Conservation (phyloP, 2,329 filamentous ascomycete genomes). For the Exophiala oligosperma region DNA sequence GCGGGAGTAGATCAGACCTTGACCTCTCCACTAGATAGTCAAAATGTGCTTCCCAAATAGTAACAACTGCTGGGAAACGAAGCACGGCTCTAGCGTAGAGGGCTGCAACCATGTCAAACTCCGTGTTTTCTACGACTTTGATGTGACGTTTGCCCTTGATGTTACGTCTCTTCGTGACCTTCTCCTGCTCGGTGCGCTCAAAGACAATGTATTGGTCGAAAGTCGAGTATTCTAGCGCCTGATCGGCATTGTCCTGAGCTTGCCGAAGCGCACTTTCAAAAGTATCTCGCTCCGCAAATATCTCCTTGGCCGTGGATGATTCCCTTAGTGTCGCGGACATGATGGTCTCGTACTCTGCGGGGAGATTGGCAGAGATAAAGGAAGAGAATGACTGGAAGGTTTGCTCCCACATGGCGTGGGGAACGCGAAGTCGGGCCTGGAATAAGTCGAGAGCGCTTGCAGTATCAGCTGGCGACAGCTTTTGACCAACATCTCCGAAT, state of each 20-base stretch:
- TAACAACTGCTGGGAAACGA: slow-evolving; percentile 70
- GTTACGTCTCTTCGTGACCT: slow-evolving; percentile 47
- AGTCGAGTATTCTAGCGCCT: slow-evolving; percentile 52
- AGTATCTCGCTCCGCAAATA: slow-evolving; percentile 53
- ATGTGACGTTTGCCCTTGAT: slow-evolving; percentile 32
- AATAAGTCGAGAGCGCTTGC: slow-evolving; percentile 53
- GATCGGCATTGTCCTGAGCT: slow-evolving; percentile 54
- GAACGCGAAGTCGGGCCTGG: slow-evolving; percentile 55
- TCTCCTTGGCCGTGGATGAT: slow-evolving; percentile 54
- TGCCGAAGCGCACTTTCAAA: slow-evolving; percentile 56
- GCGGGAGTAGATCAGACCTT: slow-evolving; percentile 59
- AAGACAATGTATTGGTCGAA: slow-evolving; percentile 76
- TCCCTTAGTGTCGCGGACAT: slow-evolving; percentile 57
- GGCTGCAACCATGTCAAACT: slow-evolving; percentile 55
- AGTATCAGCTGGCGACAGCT: slow-evolving; percentile 50
- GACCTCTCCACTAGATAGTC: slow-evolving; percentile 65
- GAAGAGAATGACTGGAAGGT: slow-evolving; percentile 61
- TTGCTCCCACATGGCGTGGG: slow-evolving; percentile 60
- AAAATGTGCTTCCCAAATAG: slow-evolving; percentile 80
- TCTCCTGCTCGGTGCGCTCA: slow-evolving; percentile 65
- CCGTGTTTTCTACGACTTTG: slow-evolving; percentile 41
- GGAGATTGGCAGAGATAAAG: slow-evolving; percentile 58
- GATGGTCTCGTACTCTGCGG: slow-evolving; percentile 50
- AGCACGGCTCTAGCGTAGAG: slow-evolving; percentile 78
- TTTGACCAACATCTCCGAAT: slow-evolving; percentile 52